Percentiles rank a stretch among this genome's conserved stretches.
These are phyloP conservation scores for Dactylellina haptotyla DNA, from an alignment of 2,329 filamentous ascomycete genomes.

Conservation along the genomic window DNA sequence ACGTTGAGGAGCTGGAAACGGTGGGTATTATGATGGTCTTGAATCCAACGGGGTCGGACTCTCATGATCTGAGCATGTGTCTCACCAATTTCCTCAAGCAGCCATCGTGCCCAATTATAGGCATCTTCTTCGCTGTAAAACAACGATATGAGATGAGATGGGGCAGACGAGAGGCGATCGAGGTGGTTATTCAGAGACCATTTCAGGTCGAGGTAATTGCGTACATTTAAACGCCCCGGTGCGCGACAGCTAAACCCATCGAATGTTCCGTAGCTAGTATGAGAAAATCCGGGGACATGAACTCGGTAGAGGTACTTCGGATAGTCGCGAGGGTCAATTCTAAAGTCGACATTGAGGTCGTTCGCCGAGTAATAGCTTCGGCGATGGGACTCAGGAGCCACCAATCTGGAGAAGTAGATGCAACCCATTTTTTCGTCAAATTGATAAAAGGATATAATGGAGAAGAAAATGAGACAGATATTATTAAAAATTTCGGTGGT, in stretches of 20 bases:
- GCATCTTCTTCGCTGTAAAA: conserved; percentile 7
- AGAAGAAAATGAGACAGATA: no score
- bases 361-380: no score
- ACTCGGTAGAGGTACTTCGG: conserved; percentile 27
- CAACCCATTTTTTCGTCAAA: no score
- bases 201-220: conserved; percentile 4
- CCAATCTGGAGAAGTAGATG: no score
- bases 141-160: conserved; percentile 22
- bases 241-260: conserved; percentile 3
- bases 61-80: neutral
- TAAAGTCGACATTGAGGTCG: conserved; percentile 9
- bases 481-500: no score
- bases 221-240: neutral
- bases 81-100: neutral
- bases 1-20: neutral
- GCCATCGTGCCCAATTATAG: conserved; percentile 10
- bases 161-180: neutral
- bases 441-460: no score
- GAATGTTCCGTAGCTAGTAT: neutral
- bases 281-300: conserved; percentile 6
- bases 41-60: no score
- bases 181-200: conserved; percentile 10
- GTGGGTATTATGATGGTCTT: neutral
- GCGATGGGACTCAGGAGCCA: no score
- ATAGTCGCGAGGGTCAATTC: neutral